Percentiles rank a stretch among this genome's conserved stretches.
phyloP scores from a whole-genome alignment of 805 yeast species.

The Teunomyces stri region DNA sequence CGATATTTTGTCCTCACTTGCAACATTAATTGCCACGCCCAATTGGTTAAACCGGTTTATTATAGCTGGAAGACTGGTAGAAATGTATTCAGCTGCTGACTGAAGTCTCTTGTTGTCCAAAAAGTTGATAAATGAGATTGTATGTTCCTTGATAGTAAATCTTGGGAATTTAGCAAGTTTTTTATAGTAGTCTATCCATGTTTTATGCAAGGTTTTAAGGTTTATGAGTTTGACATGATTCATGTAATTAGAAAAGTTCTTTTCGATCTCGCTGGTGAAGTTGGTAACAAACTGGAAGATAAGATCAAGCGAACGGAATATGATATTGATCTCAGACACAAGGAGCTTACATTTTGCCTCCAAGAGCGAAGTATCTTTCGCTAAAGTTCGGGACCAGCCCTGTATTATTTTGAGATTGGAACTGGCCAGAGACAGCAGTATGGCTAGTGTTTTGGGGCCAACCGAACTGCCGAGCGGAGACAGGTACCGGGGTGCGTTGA shows the following conservation, averaged over 20 bases:
- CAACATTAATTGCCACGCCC: constrained; percentile 32
- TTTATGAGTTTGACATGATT: constrained; percentile 37
- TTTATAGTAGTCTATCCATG: constrained; percentile 34
- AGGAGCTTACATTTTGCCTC: constrained; percentile 27
- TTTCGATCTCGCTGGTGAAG: constrained; percentile 50
- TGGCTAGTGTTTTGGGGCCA: background rate
- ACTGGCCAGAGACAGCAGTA: background rate
- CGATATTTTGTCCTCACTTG: constrained; percentile 32
- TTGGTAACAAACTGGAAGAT: constrained; percentile 49
- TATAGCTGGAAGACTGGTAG: constrained; percentile 27
- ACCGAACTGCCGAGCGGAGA: background rate
- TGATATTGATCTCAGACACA: constrained; percentile 33
- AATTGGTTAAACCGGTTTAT: constrained; percentile 30
- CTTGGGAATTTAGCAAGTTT: constrained; percentile 36
- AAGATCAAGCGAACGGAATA: constrained; percentile 47
- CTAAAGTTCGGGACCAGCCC: constrained; percentile 52
- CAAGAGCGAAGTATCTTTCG: constrained; percentile 37
- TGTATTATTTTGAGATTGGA: constrained; percentile 40
- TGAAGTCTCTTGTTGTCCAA: constrained; percentile 29
- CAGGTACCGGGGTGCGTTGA: background rate
- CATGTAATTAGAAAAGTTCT: constrained; percentile 39
- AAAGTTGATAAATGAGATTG: constrained; percentile 28
- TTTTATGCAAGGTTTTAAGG: constrained; percentile 39
- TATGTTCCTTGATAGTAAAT: constrained; percentile 29
- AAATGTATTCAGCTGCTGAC: constrained; percentile 27